A percentile compares a stretch with the other conserved stretches of the same genome.
Evolutionary conservation across 192 early-diverging fungal genomes (phyloP).

Genomic region (Entomortierella parvispora): DNA sequence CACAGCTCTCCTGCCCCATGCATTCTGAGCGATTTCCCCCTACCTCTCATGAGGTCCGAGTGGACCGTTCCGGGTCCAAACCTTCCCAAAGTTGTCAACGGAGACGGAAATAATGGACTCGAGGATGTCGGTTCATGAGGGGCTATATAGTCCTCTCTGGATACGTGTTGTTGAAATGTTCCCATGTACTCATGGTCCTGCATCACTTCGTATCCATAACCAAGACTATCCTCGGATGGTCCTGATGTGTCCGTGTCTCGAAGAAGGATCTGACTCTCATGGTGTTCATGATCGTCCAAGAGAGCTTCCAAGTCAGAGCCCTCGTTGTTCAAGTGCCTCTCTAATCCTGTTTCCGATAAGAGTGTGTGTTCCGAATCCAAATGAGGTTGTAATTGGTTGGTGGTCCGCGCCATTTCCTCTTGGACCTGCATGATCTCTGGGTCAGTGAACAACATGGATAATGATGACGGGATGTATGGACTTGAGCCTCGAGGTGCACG

Average conservation of each 20-base stretch:
- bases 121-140: constrained; percentile 48
- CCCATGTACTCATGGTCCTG: constrained; percentile 16
- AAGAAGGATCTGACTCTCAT: background rate
- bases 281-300: background rate
- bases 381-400: constrained; percentile 3
- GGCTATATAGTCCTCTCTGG: constrained; percentile 27
- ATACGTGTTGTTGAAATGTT: constrained; percentile 21
- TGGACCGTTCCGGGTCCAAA: constrained; percentile 17
- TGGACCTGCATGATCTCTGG: constrained; percentile 42
- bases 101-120: constrained; percentile 47
- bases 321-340: background rate
- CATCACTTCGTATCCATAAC: constrained; percentile 38
- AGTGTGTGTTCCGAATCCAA: constrained; percentile 13
- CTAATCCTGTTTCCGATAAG: background rate
- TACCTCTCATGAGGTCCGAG: constrained; percentile 14
- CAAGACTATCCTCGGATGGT: background rate
- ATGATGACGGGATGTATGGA: constrained; percentile 44
- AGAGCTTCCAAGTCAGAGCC: background rate
- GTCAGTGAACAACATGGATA: constrained; percentile 48
- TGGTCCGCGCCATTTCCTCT: constrained; percentile 14
- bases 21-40: background rate
- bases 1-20: background rate
- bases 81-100: constrained; percentile 39
- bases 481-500: constrained; percentile 16
- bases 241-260: background rate